A percentile compares a stretch with the other conserved stretches of the same genome.
Conservation (phyloP, 768 basidiomycete species). For the Auriculariales sp. region DNA sequence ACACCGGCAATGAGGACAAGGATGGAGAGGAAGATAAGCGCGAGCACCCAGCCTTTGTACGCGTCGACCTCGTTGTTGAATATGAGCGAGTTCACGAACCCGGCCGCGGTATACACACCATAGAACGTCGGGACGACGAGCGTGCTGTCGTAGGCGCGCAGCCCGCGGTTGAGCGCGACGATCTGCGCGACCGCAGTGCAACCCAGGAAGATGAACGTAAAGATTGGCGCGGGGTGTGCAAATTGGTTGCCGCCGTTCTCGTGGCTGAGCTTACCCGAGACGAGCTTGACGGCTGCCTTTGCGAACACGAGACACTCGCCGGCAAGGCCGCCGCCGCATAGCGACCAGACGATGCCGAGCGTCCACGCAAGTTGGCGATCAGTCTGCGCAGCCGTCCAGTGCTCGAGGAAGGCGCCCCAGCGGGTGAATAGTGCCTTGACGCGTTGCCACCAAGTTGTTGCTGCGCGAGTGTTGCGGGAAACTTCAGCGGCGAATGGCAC, state of each 20-base stretch:
- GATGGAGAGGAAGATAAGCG: slow-evolving; percentile 80
- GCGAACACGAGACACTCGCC: slow-evolving; percentile 84
- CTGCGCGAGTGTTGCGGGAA: not conserved
- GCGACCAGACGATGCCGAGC: slow-evolving; percentile 84
- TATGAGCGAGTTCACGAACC: slow-evolving; percentile 53
- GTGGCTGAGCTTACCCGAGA: slow-evolving; percentile 63
- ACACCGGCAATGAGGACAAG: slow-evolving; percentile 79
- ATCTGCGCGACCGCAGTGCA: slow-evolving; percentile 81
- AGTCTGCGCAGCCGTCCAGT: slow-evolving; percentile 63
- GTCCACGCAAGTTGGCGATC: slow-evolving; percentile 84
- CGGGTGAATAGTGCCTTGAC: slow-evolving; percentile 26
- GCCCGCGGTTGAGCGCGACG: slow-evolving; percentile 76
- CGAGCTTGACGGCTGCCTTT: slow-evolving; percentile 66
- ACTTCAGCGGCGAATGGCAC: slow-evolving; percentile 27
- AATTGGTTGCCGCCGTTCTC: slow-evolving; percentile 67
- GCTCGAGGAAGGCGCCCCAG: slow-evolving; percentile 48
- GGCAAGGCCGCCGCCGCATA: slow-evolving; percentile 79
- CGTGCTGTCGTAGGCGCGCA: slow-evolving; percentile 83
- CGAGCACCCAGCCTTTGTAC: slow-evolving; percentile 80
- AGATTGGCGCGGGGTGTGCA: slow-evolving; percentile 54
- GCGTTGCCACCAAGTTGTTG: not conserved
- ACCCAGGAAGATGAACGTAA: slow-evolving; percentile 42
- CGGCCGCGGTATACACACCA: slow-evolving; percentile 76
- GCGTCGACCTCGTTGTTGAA: slow-evolving; percentile 79
- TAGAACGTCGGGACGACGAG: slow-evolving; percentile 92